A percentile compares a stretch with the other conserved stretches of the same genome.
Evolutionary conservation across 2,329 filamentous ascomycete genomes (phyloP).

Genomic region (Didymella arachidicola): DNA sequence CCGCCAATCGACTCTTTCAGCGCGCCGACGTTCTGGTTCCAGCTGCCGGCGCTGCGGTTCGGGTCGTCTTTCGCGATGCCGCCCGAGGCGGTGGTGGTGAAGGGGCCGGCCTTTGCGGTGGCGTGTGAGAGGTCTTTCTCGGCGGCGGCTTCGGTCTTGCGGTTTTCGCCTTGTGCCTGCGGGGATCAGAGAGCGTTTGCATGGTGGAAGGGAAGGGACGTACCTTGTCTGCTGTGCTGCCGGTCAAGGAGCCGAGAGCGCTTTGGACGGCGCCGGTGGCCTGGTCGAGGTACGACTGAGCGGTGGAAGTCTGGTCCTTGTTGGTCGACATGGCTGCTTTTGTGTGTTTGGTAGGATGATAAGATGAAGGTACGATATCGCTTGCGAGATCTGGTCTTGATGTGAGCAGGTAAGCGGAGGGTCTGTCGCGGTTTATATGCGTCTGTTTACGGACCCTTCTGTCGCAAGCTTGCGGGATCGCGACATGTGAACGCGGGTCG

Average conservation of each 20-base stretch:
- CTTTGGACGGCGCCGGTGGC: conserved; percentile 77
- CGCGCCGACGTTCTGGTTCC: conserved; percentile 89
- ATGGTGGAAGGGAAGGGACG: conserved; percentile 10
- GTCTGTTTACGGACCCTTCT: not conserved
- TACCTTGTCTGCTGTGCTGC: conserved; percentile 72
- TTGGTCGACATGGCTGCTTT: conserved; percentile 61
- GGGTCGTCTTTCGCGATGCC: conserved; percentile 75
- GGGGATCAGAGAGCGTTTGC: conserved; percentile 32
- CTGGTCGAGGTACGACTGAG: conserved; percentile 71
- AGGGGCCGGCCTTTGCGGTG: conserved; percentile 75
- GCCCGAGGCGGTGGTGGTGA: conserved; percentile 73
- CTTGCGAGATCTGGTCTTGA: not conserved
- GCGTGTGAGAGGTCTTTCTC: conserved; percentile 80
- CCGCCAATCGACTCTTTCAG: conserved; percentile 84
- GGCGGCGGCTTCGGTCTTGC: conserved; percentile 69
- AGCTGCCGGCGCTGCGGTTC: conserved; percentile 74
- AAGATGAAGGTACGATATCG: not conserved
- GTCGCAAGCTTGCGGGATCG: conserved; percentile 6
- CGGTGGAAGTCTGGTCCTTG: conserved; percentile 70
- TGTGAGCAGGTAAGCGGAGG: not conserved
- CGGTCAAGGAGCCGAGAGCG: conserved; percentile 75
- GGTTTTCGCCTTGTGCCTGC: conserved; percentile 67
- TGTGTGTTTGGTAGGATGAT: not conserved
- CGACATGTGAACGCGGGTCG: conserved; percentile 5
- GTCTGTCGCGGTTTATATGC: conserved; percentile 11